Base-by-base conservation (phyloP, 805 yeast species). In the Starmera amethionina region DNA sequence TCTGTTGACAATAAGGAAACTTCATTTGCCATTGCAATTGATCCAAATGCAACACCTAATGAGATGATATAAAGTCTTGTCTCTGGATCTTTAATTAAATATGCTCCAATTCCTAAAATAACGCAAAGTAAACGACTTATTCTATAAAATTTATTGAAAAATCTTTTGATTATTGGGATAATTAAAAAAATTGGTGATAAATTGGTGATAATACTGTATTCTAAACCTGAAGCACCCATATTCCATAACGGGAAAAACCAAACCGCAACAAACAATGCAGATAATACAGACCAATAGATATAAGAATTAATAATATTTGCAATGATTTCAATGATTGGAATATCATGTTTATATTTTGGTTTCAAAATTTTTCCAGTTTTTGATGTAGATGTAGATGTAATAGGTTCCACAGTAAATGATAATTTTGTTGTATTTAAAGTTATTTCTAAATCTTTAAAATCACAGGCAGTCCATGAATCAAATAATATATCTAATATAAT, bases 201-300 rank as follows among this genome's bases (percentile, higher is more conserved):
- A 19, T 14, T 32, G 79, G 64, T 18, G 77, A 63, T 7, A 76
- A 55, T 36, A 86, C 67, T 3, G 78, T 82, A 82, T 62, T 93
- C 98, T 58, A 84, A 89, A 4, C 98, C 98, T 2, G 95, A 83
- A 35, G 93, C 82, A 7, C 97, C 97, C 97, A 93, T 88, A 56
- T 83, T 75, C 98, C 98, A 93, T 46, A 93, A 68, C 10, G 98
- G 98, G 70, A 93, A 93, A 65, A 85, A 86, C 98, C 98, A 93
- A 38, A 93, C 79, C 54, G 93, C 79, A 42, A 93, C 72, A 35
- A 87, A 82, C 43, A 93, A 66, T 0, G 96, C 76, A 4, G 97
- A 83, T 34, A 77, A 47, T 18, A 79, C 79, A 0, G 97, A 71
- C 96, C 97, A 93, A 58, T 85, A 86, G 41, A 86, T 68, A 55